Conservation (phyloP, 1,139 yeast genomes). For the Arxiozyma bovina region DNA sequence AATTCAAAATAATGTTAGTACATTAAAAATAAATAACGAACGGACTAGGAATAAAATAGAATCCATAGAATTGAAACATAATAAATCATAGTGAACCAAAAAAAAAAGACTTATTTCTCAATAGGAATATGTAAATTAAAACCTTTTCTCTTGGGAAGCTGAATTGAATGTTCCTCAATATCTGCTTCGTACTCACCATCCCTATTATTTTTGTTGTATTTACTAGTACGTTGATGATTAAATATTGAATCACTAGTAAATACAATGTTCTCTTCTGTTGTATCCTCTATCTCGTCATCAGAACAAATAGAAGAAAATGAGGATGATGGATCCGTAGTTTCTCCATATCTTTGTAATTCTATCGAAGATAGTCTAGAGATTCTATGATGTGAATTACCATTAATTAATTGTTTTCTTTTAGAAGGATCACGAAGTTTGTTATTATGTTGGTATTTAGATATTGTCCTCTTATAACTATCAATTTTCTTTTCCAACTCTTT, state of each 20-base stretch:
- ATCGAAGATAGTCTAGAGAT: constrained; percentile 21
- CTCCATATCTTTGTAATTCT: constrained; percentile 23
- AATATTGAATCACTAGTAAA: neutral
- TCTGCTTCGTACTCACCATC: constrained; percentile 9
- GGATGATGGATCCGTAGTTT: constrained; percentile 15
- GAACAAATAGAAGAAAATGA: constrained; percentile 7
- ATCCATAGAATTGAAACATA: too few species aligned
- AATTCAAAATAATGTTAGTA: too few species aligned
- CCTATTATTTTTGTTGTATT: neutral
- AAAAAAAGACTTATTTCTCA: neutral
- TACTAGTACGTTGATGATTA: neutral
- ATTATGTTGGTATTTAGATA: neutral
- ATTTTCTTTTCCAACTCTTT: constrained; percentile 26
- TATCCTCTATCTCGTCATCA: constrained; percentile 6
- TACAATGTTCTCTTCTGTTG: neutral
- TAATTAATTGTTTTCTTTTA: neutral
- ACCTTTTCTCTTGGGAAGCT: constrained; percentile 1
- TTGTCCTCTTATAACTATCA: constrained; percentile 20
- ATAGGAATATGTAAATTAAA: constrained; percentile 1
- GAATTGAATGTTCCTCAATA: constrained; percentile 5
- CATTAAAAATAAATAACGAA: neutral
- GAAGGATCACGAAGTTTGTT: neutral
- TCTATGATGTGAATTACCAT: constrained; percentile 6
- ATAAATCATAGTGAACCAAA: neutral
- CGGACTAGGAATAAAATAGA: neutral